Base-by-base conservation (phyloP, 176 grass and related monocot species). In the Raddia guianensis region DNA sequence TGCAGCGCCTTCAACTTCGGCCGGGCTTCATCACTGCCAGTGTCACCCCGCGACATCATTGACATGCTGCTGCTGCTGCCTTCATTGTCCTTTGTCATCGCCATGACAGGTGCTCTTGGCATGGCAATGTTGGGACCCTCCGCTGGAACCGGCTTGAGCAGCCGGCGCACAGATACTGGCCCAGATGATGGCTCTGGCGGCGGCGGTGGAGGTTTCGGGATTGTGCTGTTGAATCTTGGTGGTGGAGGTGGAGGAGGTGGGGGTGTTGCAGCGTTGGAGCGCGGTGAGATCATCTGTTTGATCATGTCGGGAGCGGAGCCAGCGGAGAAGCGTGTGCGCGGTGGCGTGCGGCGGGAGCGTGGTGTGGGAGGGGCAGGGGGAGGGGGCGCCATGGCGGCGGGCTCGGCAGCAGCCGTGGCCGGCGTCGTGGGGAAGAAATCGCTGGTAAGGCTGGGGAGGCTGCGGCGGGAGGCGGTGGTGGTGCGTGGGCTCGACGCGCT, bases 1-100 rank as follows among this genome's bases (percentile, higher is more conserved):
- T 99, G 96, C 77, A 99, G 87, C 1, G 96, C 90, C 89, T 95
- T 99, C 79, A 99, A 70, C 72, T 83, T 95, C 0, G 82, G 90
- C 12, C 90, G 86, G 62, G 15, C 35, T 71, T 79, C 77, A 7
- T 75, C 74, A 9, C 70, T 58, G 47, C 50, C 80, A 6, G 54
- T 71, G 43, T 55, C 77, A 18, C 74, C 65, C 27, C 5, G 20
- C n/a, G 58, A 21, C n/a, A 33, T 85, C 64, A 48, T 40, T 14
- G 85, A 75, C 70, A 86, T 79, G 79, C 69, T 48, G 1, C 11
- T 48, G 1, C 11, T 16, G 21, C 19, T 7, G 57, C 5, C 56
- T 7, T 67, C 73, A 16, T 9, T 75, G 43, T 85, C 88, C 5
- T 53, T 88, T 2, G 16, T 51, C 6, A 69, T 67, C 4, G 83